Conservation (phyloP, 106 monocot genomes). For the Gastrodia elata region DNA sequence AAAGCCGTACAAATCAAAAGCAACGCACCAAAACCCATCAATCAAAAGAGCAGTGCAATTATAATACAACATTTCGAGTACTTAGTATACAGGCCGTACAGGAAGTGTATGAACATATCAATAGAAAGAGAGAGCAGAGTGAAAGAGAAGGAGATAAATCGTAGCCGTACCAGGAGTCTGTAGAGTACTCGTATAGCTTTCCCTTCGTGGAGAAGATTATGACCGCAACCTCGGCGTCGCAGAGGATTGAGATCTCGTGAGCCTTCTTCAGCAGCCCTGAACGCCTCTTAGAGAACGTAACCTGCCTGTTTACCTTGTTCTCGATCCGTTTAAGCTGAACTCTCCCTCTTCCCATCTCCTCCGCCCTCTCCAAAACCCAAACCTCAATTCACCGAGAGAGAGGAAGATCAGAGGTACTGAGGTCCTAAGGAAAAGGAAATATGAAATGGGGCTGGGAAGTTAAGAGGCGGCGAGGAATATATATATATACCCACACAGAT, state of each 20-base stretch:
- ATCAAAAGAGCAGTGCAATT: neutral
- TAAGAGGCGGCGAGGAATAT: neutral
- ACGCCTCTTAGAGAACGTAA: neutral
- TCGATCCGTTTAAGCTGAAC: constrained; percentile 3
- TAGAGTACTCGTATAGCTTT: constrained; percentile 4
- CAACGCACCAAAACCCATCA: neutral
- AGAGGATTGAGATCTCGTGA: neutral
- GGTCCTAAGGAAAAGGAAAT: neutral
- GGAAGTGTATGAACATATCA: no score
- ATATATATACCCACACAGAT: neutral
- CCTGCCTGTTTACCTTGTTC: constrained; percentile 3
- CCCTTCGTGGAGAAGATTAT: constrained; percentile 1
- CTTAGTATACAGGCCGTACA: no score
- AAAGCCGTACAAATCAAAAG: neutral
- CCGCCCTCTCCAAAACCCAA: neutral
- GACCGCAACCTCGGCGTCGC: constrained; percentile 4
- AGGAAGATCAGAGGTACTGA: neutral
- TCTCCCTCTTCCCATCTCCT: neutral
- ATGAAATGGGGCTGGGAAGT: neutral
- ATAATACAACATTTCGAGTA: neutral
- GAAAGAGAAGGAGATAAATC: neutral
- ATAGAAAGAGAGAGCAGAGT: neutral
- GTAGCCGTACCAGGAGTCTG: neutral
- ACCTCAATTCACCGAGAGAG: neutral
- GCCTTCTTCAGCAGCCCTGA: constrained; percentile 5